These are phyloP conservation scores for Cupressus sempervirens DNA, from an alignment of 75 land plant species.

Conservation along the genomic window DNA sequence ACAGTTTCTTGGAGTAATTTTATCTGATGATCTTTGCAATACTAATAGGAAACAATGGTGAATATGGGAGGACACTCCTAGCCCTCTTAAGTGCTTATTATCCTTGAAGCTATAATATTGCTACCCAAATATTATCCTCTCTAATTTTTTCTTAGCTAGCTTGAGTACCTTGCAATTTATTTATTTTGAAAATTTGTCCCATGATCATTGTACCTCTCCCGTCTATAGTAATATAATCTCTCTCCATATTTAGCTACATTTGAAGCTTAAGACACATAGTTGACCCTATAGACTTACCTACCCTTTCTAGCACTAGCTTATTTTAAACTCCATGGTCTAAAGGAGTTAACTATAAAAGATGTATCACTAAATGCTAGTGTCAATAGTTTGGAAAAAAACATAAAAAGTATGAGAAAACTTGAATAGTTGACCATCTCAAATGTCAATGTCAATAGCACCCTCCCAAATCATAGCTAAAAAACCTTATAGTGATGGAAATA, in stretches of 20 bases:
- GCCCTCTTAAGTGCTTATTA: conserved; percentile 20
- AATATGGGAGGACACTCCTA: conserved; percentile 7
- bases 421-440: too few relatives aligned
- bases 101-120: conserved; percentile 30
- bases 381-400: conserved; percentile 1
- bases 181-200: conserved; percentile 28
- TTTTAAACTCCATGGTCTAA: conserved; percentile 18
- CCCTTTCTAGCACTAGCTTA: conserved; percentile 26
- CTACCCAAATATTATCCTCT: conserved; percentile 10
- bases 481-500: conserved; percentile 17
- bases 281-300: conserved; percentile 7
- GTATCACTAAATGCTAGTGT: conserved; percentile 14
- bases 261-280: conserved; percentile 26
- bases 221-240: conserved; percentile 12
- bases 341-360: conserved; percentile 26
- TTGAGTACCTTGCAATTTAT: conserved; percentile 24
- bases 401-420: conserved; percentile 16
- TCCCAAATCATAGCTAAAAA: too few relatives aligned
- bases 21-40: conserved; percentile 28
- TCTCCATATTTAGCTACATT: conserved; percentile 15
- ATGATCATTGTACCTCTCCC: conserved; percentile 10
- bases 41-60: conserved; percentile 9
- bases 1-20: conserved; percentile 21
- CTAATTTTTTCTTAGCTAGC: conserved; percentile 15
- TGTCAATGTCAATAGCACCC: too few relatives aligned